Conservation (phyloP, 768 basidiomycete species). For the Steccherinum ochraceum region DNA sequence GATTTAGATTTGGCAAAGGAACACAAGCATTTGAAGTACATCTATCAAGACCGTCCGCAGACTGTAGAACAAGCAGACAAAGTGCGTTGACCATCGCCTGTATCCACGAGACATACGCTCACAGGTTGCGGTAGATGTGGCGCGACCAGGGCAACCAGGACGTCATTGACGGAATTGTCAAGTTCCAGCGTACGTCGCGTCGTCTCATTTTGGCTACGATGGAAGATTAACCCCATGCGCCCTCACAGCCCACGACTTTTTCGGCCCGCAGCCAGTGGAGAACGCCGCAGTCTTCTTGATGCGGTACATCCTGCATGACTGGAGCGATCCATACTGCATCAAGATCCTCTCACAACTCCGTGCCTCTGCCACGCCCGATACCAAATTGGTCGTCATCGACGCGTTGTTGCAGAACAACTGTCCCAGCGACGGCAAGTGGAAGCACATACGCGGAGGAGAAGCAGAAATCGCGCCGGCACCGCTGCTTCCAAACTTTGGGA, state of each 20-base stretch:
- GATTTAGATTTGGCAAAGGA: slow-evolving; percentile 17
- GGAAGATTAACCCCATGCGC: background rate
- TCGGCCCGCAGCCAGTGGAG: slow-evolving; percentile 28
- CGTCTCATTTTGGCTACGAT: background rate
- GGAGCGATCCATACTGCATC: slow-evolving; percentile 27
- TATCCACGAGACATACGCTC: background rate
- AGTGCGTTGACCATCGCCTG: no score
- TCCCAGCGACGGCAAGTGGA: slow-evolving; percentile 4
- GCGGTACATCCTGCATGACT: slow-evolving; percentile 32
- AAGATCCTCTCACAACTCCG: slow-evolving; percentile 32
- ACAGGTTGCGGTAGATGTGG: slow-evolving; percentile 4
- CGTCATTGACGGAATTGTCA: background rate
- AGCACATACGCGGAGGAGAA: slow-evolving; percentile 21
- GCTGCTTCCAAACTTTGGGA: slow-evolving; percentile 22
- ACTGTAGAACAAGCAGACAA: slow-evolving; percentile 19
- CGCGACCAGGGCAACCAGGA: background rate
- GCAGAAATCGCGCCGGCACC: slow-evolving; percentile 19
- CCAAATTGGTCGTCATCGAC: slow-evolving; percentile 37
- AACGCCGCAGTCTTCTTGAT: slow-evolving; percentile 32
- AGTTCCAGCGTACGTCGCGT: background rate
- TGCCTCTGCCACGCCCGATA: slow-evolving; percentile 27
- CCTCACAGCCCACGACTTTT: slow-evolving; percentile 30
- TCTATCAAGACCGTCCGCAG: slow-evolving; percentile 25
- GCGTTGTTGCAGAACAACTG: slow-evolving; percentile 28
- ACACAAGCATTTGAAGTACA: slow-evolving; percentile 19